Percentiles rank a stretch among this genome's conserved stretches.
These are phyloP conservation scores for Cladosporium austrohemisphaericum DNA, from an alignment of 2,329 filamentous ascomycete genomes.

Conservation along the genomic window DNA sequence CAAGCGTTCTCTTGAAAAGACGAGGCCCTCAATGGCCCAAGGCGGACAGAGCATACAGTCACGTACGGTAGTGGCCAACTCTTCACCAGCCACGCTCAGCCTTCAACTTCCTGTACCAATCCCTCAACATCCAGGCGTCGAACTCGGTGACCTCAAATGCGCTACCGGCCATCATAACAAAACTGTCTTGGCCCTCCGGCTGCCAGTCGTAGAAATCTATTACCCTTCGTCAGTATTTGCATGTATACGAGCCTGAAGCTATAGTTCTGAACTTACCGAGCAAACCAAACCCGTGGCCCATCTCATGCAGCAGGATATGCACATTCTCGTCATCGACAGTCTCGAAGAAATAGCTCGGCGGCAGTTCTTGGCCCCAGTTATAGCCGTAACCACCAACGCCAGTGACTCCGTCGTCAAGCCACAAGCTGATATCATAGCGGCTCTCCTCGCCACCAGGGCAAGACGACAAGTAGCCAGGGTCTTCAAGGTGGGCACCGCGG, in stretches of 20 bases:
- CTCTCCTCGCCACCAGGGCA: slow-evolving; percentile 36
- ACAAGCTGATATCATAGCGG: slow-evolving; percentile 47
- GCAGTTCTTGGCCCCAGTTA: slow-evolving; percentile 33
- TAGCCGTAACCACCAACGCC: slow-evolving; percentile 43
- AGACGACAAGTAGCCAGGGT: slow-evolving; percentile 34
- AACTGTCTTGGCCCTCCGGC: slow-evolving; percentile 40
- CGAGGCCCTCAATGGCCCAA: too few relatives aligned
- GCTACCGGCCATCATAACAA: slow-evolving; percentile 47
- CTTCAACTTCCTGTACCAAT: slow-evolving; percentile 42
- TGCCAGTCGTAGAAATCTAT: slow-evolving; percentile 45
- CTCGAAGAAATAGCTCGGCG: slow-evolving; percentile 43
- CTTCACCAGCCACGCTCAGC: slow-evolving; percentile 11
- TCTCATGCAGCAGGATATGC: slow-evolving; percentile 48
- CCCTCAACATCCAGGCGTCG: slow-evolving; percentile 48
- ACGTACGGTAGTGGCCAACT: too few relatives aligned
- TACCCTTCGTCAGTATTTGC: slow-evolving; percentile 21
- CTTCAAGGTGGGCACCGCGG: slow-evolving; percentile 44
- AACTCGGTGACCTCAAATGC: slow-evolving; percentile 45
- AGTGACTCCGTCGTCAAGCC: slow-evolving; percentile 45
- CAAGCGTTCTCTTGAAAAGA: too few relatives aligned
- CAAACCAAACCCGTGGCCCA: slow-evolving; percentile 42
- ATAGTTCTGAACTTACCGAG: neutral
- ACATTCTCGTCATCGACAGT: slow-evolving; percentile 35
- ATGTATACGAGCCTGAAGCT: neutral
- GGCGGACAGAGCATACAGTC: too few relatives aligned